Percentiles rank a stretch among this genome's conserved stretches.
phyloP scores from a whole-genome alignment of 805 yeast species.

The Torulaspora microellipsoides region DNA sequence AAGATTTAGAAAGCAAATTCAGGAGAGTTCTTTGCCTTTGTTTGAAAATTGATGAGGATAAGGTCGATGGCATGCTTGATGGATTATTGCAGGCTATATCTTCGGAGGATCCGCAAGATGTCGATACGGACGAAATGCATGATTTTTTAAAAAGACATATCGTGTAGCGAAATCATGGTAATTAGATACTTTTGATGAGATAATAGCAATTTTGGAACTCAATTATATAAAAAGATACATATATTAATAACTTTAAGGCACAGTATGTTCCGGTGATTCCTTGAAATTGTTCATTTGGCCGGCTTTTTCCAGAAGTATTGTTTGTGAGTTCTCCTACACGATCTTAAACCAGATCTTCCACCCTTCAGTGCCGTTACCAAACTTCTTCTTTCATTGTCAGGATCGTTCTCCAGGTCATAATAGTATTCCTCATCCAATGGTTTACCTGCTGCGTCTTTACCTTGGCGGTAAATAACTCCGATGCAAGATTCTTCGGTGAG shows the following conservation, averaged over 20 bases:
- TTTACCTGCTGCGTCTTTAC: slow-evolving; percentile 96
- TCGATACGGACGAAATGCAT: slow-evolving; percentile 46
- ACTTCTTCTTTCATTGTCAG: slow-evolving; percentile 60
- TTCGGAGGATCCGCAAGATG: slow-evolving; percentile 65
- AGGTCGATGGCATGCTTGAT: slow-evolving; percentile 75
- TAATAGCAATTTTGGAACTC: background rate
- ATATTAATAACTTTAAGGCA: background rate
- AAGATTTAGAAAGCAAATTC: slow-evolving; percentile 67
- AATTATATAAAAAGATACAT: background rate
- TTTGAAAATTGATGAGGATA: slow-evolving; percentile 77
- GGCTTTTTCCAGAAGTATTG: slow-evolving; percentile 54
- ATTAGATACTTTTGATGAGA: background rate
- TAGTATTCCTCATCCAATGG: slow-evolving; percentile 91
- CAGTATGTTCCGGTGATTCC: too few relatives aligned
- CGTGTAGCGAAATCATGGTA: slow-evolving; percentile 14
- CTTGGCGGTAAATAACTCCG: slow-evolving; percentile 84
- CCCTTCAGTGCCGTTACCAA: slow-evolving; percentile 79
- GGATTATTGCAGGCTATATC: slow-evolving; percentile 89
- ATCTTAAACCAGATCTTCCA: slow-evolving; percentile 67
- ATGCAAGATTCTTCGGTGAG: slow-evolving; percentile 49
- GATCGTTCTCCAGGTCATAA: slow-evolving; percentile 79
- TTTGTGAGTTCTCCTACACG: slow-evolving; percentile 90
- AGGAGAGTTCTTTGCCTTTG: slow-evolving; percentile 85
- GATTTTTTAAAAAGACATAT: slow-evolving; percentile 52
- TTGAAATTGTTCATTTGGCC: slow-evolving; percentile 18